A percentile compares a stretch with the other conserved stretches of the same genome.
Conservation (phyloP, 495 filamentous ascomycete genomes). For the Xylaria longipes region DNA sequence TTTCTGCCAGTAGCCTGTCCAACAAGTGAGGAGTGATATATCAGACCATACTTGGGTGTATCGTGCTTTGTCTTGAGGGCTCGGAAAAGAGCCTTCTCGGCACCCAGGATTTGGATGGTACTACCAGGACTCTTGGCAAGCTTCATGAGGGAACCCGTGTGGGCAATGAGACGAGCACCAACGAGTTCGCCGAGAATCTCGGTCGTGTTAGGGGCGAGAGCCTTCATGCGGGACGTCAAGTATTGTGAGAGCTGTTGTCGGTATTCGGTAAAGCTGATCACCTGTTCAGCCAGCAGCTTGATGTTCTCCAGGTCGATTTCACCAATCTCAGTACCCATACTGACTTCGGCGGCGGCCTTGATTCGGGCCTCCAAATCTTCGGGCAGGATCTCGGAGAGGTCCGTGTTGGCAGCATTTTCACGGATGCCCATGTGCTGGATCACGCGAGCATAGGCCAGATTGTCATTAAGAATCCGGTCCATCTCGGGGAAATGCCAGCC, state of each 20-base stretch:
- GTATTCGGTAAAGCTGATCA: constrained; percentile 89
- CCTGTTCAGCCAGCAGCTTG: constrained; percentile 86
- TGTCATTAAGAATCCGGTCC: constrained; percentile 96
- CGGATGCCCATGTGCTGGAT: constrained; percentile 90
- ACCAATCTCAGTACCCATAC: constrained; percentile 98
- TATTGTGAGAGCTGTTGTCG: constrained; percentile 86
- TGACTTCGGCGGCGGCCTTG: constrained; percentile 92
- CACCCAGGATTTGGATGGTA: constrained; percentile 96
- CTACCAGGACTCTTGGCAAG: constrained; percentile 95
- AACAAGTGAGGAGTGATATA: constrained; percentile 96
- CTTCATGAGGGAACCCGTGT: constrained; percentile 93
- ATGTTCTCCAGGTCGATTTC: constrained; percentile 90
- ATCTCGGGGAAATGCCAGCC: constrained; percentile 99
- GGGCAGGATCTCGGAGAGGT: constrained; percentile 90
- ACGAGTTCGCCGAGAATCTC: constrained; percentile 93
- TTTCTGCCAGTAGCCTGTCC: constrained; percentile 96
- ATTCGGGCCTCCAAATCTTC: constrained; percentile 94
- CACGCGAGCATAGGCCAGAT: constrained; percentile 88
- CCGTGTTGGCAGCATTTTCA: constrained; percentile 71
- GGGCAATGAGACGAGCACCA: constrained; percentile 92
- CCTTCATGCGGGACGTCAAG: constrained; percentile 90
- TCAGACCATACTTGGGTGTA: constrained; percentile 98
- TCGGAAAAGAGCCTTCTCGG: constrained; percentile 98
- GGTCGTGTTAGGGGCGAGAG: constrained; percentile 95
- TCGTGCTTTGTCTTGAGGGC: constrained; percentile 99